Conservation (phyloP, 2,329 filamentous ascomycete genomes). For the Colletotrichum sp. region DNA sequence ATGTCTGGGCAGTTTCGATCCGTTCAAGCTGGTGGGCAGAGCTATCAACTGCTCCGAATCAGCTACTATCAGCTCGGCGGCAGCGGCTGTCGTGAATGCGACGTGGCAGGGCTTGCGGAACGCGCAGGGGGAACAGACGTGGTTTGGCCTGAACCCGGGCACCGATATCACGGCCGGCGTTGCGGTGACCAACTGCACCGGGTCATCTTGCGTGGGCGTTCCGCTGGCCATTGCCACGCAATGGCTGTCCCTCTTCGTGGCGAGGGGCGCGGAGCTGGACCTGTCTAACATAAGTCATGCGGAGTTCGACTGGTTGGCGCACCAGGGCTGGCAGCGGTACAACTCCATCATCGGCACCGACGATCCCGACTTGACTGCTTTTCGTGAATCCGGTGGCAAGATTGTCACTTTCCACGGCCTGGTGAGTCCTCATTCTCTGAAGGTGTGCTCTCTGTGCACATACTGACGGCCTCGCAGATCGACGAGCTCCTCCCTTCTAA, state of each 20-base stretch:
- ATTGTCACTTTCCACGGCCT: conserved; percentile 47
- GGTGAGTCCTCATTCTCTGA: background rate
- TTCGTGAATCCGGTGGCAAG: conserved; percentile 41
- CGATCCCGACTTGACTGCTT: conserved; percentile 32
- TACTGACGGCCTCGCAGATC: conserved; percentile 3
- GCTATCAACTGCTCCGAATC: background rate
- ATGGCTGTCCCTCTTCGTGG: conserved; percentile 29
- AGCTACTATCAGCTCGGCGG: background rate
- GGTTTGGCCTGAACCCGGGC: conserved; percentile 10
- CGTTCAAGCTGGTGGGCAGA: background rate
- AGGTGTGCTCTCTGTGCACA: background rate
- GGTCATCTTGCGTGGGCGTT: background rate
- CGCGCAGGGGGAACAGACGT: background rate
- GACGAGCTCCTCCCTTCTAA: conserved; percentile 40
- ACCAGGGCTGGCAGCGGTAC: background rate
- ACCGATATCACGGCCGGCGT: conserved; percentile 16
- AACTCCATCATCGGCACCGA: conserved; percentile 29
- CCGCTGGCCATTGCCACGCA: conserved; percentile 6
- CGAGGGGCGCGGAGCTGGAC: conserved; percentile 32
- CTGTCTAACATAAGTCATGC: conserved; percentile 11
- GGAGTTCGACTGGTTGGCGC: conserved; percentile 17
- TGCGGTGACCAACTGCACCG: background rate
- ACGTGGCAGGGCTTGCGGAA: conserved; percentile 19
- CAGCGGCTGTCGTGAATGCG: conserved; percentile 22
- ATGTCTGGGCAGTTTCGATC: conserved; percentile 9